These are phyloP conservation scores for Saccharomyces hybrid DNA, from an alignment of 1,139 yeast species.

Conservation along the genomic window DNA sequence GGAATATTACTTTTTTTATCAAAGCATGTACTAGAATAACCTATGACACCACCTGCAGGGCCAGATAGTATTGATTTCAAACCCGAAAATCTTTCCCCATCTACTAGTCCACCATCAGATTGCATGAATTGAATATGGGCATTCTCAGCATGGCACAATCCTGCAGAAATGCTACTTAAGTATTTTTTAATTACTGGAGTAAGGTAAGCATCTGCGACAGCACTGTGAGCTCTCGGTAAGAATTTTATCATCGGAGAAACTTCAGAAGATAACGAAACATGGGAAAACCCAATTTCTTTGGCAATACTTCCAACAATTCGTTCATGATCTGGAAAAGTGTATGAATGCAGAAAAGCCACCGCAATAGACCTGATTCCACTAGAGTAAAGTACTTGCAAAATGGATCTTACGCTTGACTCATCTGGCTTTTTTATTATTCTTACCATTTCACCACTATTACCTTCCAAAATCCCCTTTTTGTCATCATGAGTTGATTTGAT, in stretches of 20 bases:
- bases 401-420: slow-evolving; percentile 34
- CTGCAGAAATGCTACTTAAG: slow-evolving; percentile 51
- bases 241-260: slow-evolving; percentile 69
- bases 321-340: slow-evolving; percentile 64
- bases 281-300: slow-evolving; percentile 48
- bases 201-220: slow-evolving; percentile 70
- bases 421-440: slow-evolving; percentile 47
- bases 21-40: slow-evolving; percentile 46
- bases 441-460: slow-evolving; percentile 59
- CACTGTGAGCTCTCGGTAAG: slow-evolving; percentile 63
- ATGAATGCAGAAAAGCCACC: slow-evolving; percentile 61
- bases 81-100: slow-evolving; percentile 44
- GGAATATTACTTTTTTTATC: slow-evolving; percentile 39
- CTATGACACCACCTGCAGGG: slow-evolving; percentile 61
- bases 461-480: slow-evolving; percentile 36
- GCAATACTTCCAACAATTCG: slow-evolving; percentile 51
- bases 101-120: slow-evolving; percentile 54
- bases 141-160: slow-evolving; percentile 45
- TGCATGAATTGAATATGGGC: slow-evolving; percentile 48
- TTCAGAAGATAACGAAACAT: slow-evolving; percentile 57
- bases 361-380: slow-evolving; percentile 61
- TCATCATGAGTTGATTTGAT: slow-evolving; percentile 28
- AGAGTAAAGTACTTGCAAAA: slow-evolving; percentile 39
- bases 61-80: slow-evolving; percentile 49
- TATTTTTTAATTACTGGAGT: slow-evolving; percentile 66